A percentile compares a stretch with the other conserved stretches of the same genome.
Conservation (phyloP, 805 yeast genomes). For the Saturnispora bothae region DNA sequence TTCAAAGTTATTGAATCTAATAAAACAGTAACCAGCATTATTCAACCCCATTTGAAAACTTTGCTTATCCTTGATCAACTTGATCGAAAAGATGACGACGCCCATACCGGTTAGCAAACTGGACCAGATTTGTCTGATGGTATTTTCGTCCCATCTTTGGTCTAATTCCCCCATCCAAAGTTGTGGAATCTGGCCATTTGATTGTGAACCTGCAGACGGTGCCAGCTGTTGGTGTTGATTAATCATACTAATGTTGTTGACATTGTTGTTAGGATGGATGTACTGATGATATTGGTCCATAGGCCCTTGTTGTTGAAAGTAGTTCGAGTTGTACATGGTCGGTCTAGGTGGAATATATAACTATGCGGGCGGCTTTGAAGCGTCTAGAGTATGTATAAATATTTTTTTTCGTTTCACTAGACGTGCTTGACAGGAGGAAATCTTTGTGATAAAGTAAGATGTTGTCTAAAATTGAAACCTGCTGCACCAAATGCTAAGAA, state of each 20-base stretch:
- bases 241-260: background rate
- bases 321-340: conserved; percentile 5
- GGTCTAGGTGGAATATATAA: no score
- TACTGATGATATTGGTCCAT: conserved; percentile 4
- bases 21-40: conserved; percentile 73
- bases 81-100: conserved; percentile 38
- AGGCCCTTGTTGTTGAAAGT: conserved; percentile 1
- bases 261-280: background rate
- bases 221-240: conserved; percentile 1
- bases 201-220: background rate
- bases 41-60: conserved; percentile 24
- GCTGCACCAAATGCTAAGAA: no score
- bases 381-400: no score
- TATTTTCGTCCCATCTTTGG: conserved; percentile 68
- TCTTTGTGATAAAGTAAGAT: no score
- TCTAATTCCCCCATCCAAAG: conserved; percentile 91
- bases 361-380: no score
- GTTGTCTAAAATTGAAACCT: no score
- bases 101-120: conserved; percentile 44
- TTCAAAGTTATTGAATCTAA: conserved; percentile 53
- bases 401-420: no score
- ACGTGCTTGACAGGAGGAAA: no score
- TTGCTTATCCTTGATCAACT: conserved; percentile 59
- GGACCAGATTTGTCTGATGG: conserved; percentile 60
- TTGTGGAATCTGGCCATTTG: conserved; percentile 27